Evolutionary conservation across 2,329 filamentous ascomycete species (phyloP), one percentile per base, ranked within the genome.

Genomic region (Phyllosticta capitalensis): DNA sequence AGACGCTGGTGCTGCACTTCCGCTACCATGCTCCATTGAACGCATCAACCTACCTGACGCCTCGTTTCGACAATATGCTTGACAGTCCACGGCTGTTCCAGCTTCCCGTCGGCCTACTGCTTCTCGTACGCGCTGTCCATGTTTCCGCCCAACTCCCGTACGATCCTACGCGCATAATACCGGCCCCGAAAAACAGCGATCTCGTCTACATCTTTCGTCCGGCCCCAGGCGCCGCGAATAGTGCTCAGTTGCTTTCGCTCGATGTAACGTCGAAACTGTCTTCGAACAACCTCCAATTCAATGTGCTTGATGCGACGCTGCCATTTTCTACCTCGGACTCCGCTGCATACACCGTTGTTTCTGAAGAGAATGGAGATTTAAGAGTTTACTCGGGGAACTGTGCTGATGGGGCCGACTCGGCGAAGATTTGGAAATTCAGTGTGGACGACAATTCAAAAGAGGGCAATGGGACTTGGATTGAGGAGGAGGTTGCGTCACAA

Each of bases 301-400:
- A 76, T 26, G 81, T 75, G 0, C 72, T 90, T 1, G 80, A 83
- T 1, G 72, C 76, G 5, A 74, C 74, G 22, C 76, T 89, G 24
- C 89, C 84, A 0, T 94, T 94, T 66, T 72, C 88, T 33, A 74
- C 75, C 49, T 69, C 73, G 30, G 70, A 76, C 28, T 73, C 73
- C 45, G 76, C 75, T 4, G 79, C 78, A 10, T 94, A 90, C 67
- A 79, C 85, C 6, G 84, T 90, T 0, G 78, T 85, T 0, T 78
- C 91, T 30, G 83, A 88, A 53, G 75, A 81, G 51, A 79, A 83
- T 67, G 90, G 89, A 17, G 83, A 85, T 10, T 80, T 96, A 26
- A 81, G 84, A 2, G 84, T 94, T 1, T 87, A 90, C 59, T 79
- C 86, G 0, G 92, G 92, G 2, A 79, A 87, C 63, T 96, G 92